Conservation (phyloP, 2,329 filamentous ascomycete genomes). For the Albophoma yamanashiensis region DNA sequence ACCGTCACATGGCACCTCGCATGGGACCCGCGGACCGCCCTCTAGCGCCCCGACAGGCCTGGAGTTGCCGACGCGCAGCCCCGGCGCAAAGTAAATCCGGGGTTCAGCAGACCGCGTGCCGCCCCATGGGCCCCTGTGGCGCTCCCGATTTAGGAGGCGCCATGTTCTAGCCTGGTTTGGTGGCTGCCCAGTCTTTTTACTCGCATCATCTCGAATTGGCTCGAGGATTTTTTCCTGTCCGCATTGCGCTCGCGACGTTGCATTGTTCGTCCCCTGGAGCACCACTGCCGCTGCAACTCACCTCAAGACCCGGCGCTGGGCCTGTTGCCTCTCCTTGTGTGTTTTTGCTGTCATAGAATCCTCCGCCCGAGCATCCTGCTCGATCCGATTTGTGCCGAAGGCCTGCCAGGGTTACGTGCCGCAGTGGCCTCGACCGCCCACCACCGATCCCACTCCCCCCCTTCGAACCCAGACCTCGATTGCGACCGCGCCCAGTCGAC, state of each 20-base stretch:
- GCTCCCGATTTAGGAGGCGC: background rate
- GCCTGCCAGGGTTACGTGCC: background rate
- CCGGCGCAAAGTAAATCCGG: background rate
- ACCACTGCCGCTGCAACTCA: background rate
- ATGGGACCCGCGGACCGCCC: constrained; percentile 4
- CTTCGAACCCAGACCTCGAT: background rate
- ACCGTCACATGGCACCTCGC: background rate
- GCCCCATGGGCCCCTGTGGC: background rate
- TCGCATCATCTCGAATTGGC: background rate
- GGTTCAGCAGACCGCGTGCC: background rate
- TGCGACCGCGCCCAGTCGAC: background rate
- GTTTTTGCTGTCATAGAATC: background rate
- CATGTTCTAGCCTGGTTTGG: background rate
- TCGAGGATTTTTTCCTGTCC: background rate
- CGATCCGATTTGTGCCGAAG: background rate
- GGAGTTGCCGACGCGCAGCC: background rate
- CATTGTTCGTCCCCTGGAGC: background rate
- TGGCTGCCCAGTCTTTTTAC: background rate
- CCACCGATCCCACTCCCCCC: background rate
- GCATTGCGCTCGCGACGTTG: background rate
- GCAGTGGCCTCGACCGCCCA: background rate
- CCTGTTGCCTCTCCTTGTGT: background rate
- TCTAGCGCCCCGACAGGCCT: background rate
- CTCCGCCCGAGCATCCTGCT: background rate
- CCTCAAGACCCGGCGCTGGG: background rate